Conservation (phyloP, 257 asterid species). For the Przewalskia tangutica region DNA sequence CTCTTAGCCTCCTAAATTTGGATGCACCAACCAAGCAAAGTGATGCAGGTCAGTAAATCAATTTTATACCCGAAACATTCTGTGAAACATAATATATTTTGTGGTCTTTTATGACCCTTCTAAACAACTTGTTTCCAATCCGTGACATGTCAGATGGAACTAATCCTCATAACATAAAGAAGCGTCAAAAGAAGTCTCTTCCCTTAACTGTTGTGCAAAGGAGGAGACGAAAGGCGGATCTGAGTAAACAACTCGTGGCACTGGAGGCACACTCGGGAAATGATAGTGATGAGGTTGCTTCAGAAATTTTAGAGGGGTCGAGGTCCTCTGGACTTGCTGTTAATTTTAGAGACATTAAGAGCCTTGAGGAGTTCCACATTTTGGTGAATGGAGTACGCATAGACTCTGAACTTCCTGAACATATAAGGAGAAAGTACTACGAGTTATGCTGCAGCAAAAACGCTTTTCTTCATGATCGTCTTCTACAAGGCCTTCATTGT, state of each 20-base stretch:
- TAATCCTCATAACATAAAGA: constrained; percentile 25
- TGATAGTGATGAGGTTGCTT: constrained; percentile 62
- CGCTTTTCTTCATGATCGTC: constrained; percentile 43
- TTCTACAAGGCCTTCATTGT: constrained; percentile 49
- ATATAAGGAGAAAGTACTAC: constrained; percentile 36
- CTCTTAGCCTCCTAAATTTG: constrained; percentile 19
- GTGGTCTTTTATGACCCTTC: background rate
- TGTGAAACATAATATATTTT: background rate
- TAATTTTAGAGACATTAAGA: constrained; percentile 36
- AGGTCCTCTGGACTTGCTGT: constrained; percentile 24
- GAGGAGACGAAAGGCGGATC: constrained; percentile 27
- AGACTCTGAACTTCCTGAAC: constrained; percentile 54
- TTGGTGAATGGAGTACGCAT: constrained; percentile 48
- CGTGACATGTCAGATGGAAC: constrained; percentile 23
- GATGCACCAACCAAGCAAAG: constrained; percentile 9
- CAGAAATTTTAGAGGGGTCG: constrained; percentile 57
- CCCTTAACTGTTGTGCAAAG: constrained; percentile 34
- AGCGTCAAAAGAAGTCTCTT: constrained; percentile 45
- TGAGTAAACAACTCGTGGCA: constrained; percentile 14
- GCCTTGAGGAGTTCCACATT: constrained; percentile 50
- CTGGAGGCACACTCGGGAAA: constrained; percentile 54
- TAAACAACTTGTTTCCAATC: background rate
- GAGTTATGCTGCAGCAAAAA: constrained; percentile 49
- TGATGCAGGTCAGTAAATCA: constrained; percentile 9
- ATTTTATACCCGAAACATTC: background rate